Evolutionary conservation across 768 basidiomycete genomes (phyloP), one percentile per base, ranked within the genome.

Genomic region (Tylopilus vinaceipallidus): DNA sequence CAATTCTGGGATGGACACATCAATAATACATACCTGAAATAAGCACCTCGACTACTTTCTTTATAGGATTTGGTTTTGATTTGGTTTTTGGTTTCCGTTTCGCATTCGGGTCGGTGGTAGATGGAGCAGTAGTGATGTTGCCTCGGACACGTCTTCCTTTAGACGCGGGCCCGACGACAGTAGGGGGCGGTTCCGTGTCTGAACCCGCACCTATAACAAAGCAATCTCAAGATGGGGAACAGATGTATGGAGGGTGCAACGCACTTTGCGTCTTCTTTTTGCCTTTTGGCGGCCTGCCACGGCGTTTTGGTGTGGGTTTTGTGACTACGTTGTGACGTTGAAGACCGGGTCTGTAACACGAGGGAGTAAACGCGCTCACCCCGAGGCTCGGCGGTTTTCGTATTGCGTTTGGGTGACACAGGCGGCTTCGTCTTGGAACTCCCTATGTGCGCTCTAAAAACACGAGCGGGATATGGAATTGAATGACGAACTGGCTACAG

Each of bases 231-330:
- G 13, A 36, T 44, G n/a, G 19, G 23, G 17, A 20, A 6, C 6
- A 22, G 8, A 29, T 9, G 24, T 3, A 6, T 26, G 9, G 20
- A 39, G 34, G 13, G 14, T 17, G 12, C 10, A 10, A 45, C 50
- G n/a, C 5, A 53, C 62, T 42, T n/a, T 24, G 35, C 17, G 14
- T 22, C 29, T 53, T 60, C 33, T 46, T 42, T 46, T 57, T 57
- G 3, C 41, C 41, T 17, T 59, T 64, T 11, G 42, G 32, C 5
- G 46, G 51, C 17, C 45, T 45, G 6, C 54, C 50, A 34, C 51
- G 54, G 10, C 57, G 64, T 26, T 53, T 60, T 8, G 61, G 45
- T 30, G 52, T 14, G 32, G 61, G 47, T 19, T 52, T 49, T 24
- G 38, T 8, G 2, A 11, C 6, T 6, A 19, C 3, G 4, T 47